phyloP scores from a whole-genome alignment of 805 yeast species.

The Kodamaea jinghongensis region DNA sequence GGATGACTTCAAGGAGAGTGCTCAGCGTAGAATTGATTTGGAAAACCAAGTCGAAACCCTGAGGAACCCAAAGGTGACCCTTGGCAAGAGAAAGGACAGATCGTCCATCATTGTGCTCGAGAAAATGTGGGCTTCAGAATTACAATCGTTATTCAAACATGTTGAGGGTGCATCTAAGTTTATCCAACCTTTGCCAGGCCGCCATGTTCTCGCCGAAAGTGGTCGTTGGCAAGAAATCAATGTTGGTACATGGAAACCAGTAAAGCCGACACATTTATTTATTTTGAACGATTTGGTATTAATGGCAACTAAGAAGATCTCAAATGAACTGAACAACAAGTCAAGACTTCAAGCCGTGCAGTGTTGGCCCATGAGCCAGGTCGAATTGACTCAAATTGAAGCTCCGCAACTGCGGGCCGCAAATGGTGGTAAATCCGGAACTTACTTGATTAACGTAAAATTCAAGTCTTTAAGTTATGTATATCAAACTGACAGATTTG shows the following conservation, averaged over 20 bases:
- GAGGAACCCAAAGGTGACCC: neutral
- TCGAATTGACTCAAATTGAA: conserved; percentile 43
- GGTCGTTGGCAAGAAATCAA: conserved; percentile 86
- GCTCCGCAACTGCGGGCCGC: conserved; percentile 19
- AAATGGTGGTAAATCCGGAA: conserved; percentile 19
- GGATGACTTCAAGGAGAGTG: conserved; percentile 56
- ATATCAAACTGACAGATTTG: conserved; percentile 59
- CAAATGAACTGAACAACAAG: conserved; percentile 29
- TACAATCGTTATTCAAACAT: conserved; percentile 67
- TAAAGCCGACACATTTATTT: conserved; percentile 72
- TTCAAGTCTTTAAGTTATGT: conserved; percentile 50
- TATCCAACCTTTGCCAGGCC: conserved; percentile 69
- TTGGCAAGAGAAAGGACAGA: conserved; percentile 48
- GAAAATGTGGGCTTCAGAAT: conserved; percentile 75
- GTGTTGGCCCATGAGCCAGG: conserved; percentile 73
- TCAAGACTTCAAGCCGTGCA: conserved; percentile 63
- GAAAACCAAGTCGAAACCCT: conserved; percentile 32
- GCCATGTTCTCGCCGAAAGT: conserved; percentile 77
- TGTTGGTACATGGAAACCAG: conserved; percentile 78
- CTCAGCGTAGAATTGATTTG: conserved; percentile 51
- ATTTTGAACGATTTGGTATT: conserved; percentile 74
- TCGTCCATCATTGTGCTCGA: conserved; percentile 71
- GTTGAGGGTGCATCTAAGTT: conserved; percentile 90
- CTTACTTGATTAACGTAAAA: conserved; percentile 45
- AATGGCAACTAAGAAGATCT: conserved; percentile 60